These are phyloP conservation scores for Ceriops zippeliana DNA, from an alignment of 345 rosid species.

Conservation along the genomic window DNA sequence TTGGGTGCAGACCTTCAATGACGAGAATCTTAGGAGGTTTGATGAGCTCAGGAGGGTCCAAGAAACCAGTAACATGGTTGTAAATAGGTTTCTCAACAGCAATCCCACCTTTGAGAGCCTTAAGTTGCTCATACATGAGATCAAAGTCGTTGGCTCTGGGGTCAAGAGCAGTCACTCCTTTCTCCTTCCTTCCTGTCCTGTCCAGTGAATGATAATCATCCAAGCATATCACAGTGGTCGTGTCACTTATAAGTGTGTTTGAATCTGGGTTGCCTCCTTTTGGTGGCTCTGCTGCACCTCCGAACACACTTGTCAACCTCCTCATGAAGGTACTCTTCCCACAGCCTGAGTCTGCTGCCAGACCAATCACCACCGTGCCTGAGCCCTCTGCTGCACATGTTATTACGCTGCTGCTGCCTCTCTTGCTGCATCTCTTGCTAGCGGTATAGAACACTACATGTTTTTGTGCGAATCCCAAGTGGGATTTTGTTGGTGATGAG, in stretches of 20 bases:
- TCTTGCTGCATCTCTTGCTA: constrained; percentile 22
- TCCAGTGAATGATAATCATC: constrained; percentile 94
- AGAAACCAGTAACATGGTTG: constrained; percentile 84
- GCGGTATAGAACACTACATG: constrained; percentile 48
- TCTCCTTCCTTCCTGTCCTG: constrained; percentile 79
- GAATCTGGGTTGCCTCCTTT: constrained; percentile 97
- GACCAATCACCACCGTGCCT: constrained; percentile 81
- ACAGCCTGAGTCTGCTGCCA: constrained; percentile 93
- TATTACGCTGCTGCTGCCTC: constrained; percentile 33
- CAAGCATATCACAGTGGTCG: constrained; percentile 83
- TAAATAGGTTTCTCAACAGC: constrained; percentile 89
- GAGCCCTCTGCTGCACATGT: constrained; percentile 52
- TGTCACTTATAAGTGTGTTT: constrained; percentile 87
- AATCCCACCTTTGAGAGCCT: constrained; percentile 71
- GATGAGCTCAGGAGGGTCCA: constrained; percentile 89
- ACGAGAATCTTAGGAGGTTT: constrained; percentile 95
- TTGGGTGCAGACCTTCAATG: constrained; percentile 97
- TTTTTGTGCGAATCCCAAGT: constrained; percentile 41
- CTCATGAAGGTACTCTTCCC: constrained; percentile 94
- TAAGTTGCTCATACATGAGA: constrained; percentile 94
- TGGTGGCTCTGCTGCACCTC: constrained; percentile 93
- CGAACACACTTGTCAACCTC: constrained; percentile 85
- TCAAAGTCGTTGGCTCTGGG: constrained; percentile 88
- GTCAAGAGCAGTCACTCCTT: constrained; percentile 93
- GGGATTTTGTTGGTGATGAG: constrained; percentile 47